Evolutionary conservation across 345 rosid species (phyloP).

Genomic region (Hevea brasiliensis): DNA sequence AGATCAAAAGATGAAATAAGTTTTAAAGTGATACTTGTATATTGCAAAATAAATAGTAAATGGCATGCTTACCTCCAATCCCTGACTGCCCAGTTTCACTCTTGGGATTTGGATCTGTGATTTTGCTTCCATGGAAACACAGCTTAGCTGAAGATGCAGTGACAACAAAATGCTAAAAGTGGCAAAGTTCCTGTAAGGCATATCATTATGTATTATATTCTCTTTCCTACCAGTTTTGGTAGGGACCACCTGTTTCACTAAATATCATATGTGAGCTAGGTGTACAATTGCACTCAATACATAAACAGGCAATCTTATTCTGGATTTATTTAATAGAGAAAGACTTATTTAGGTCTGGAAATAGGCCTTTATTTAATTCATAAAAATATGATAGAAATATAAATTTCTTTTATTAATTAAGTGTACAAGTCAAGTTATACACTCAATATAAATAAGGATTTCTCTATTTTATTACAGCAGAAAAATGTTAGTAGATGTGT

Average conservation of each 20-base stretch:
- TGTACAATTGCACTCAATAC: neutral
- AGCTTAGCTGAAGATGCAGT: neutral
- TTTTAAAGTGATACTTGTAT: neutral
- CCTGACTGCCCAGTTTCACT: conserved; percentile 47
- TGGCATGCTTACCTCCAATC: conserved; percentile 34
- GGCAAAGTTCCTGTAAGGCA: neutral
- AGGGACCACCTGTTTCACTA: neutral
- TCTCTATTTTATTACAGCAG: too few species aligned
- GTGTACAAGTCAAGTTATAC: too few species aligned
- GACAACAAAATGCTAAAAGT: neutral
- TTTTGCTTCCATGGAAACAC: conserved; percentile 24
- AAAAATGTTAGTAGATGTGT: neutral
- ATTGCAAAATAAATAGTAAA: neutral
- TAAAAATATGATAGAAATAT: too few species aligned
- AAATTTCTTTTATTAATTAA: too few species aligned
- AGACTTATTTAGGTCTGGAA: too few species aligned
- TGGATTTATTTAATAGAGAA: too few species aligned
- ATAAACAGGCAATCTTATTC: too few species aligned
- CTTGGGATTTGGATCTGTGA: conserved; percentile 28
- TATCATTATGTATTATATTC: neutral
- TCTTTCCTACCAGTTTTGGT: neutral
- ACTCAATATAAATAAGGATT: too few species aligned
- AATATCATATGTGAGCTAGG: neutral
- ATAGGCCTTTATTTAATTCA: too few species aligned
- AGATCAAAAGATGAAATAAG: neutral